phyloP scores from a whole-genome alignment of 2,329 filamentous ascomycete species.

The Polychaeton citri region DNA sequence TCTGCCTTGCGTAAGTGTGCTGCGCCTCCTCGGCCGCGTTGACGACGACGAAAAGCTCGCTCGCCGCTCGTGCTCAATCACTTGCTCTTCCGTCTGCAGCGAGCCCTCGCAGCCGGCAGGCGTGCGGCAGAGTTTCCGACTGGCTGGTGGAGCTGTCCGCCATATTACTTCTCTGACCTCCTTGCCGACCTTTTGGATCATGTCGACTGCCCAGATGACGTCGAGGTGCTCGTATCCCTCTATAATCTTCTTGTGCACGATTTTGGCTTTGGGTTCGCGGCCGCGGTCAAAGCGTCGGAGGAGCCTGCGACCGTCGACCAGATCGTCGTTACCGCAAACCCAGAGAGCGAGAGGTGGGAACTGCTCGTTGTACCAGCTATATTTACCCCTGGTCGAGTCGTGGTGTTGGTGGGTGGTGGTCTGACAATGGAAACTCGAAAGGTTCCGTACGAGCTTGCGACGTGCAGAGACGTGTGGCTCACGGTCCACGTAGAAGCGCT shows the following conservation, averaged over 20 bases:
- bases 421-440: conserved; percentile 17
- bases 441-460: conserved; percentile 16
- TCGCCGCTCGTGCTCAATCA: neutral
- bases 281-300: conserved; percentile 61
- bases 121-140: conserved; percentile 45
- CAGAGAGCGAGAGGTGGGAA: conserved; percentile 78
- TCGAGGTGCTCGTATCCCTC: conserved; percentile 87
- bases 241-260: conserved; percentile 74
- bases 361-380: conserved; percentile 68
- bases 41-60: neutral
- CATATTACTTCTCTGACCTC: conserved; percentile 75
- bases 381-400: conserved; percentile 23
- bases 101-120: conserved; percentile 49
- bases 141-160: conserved; percentile 52
- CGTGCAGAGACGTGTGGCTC: conserved; percentile 15
- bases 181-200: conserved; percentile 65
- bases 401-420: conserved; percentile 17
- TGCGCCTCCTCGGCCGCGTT: neutral
- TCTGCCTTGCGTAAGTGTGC: neutral
- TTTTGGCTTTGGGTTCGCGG: conserved; percentile 64
- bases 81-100: conserved; percentile 1
- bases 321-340: conserved; percentile 68
- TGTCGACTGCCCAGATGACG: conserved; percentile 89
- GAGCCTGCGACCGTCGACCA: conserved; percentile 70
- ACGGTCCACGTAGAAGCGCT: conserved; percentile 20